phyloP scores from a whole-genome alignment of 202 grass and related monocot species.

The Panicum hallii region DNA sequence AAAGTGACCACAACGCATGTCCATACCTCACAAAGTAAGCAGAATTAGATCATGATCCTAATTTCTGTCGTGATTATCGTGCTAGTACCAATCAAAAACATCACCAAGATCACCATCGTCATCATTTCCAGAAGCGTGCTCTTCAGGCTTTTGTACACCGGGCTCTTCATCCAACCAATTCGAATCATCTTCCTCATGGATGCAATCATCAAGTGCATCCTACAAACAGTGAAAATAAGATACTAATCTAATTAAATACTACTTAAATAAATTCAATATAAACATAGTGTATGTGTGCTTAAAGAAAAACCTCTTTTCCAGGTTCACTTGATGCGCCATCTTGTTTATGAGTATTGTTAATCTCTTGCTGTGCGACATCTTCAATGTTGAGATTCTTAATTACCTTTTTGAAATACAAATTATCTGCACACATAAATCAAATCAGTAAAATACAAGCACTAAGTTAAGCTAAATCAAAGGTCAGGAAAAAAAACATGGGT shows the following conservation, averaged over 20 bases:
- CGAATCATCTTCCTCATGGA: slow-evolving; percentile 33
- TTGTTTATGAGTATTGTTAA: slow-evolving; percentile 36
- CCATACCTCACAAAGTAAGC: slow-evolving; percentile 8
- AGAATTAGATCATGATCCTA: slow-evolving; percentile 7
- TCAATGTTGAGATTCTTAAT: slow-evolving; percentile 65
- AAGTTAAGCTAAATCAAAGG: slow-evolving; percentile 8
- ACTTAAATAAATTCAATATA: not conserved
- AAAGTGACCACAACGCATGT: not conserved
- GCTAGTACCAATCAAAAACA: slow-evolving; percentile 66
- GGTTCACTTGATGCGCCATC: slow-evolving; percentile 43
- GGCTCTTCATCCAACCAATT: slow-evolving; percentile 39
- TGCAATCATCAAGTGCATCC: slow-evolving; percentile 29
- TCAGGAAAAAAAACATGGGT: slow-evolving; percentile 5
- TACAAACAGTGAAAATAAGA: slow-evolving; percentile 18
- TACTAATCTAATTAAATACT: slow-evolving; percentile 9
- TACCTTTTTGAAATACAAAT: slow-evolving; percentile 62
- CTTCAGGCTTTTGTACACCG: slow-evolving; percentile 27
- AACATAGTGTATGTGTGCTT: not conserved
- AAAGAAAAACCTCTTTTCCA: slow-evolving; percentile 47
- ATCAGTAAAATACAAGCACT: not conserved
- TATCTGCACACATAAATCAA: slow-evolving; percentile 46
- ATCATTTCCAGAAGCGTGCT: slow-evolving; percentile 40
- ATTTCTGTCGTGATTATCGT: slow-evolving; percentile 2
- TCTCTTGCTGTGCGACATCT: slow-evolving; percentile 40
- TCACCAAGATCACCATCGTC: slow-evolving; percentile 41